phyloP scores from a whole-genome alignment of 2,329 filamentous ascomycete species.

The Fusarium tricinctum region DNA sequence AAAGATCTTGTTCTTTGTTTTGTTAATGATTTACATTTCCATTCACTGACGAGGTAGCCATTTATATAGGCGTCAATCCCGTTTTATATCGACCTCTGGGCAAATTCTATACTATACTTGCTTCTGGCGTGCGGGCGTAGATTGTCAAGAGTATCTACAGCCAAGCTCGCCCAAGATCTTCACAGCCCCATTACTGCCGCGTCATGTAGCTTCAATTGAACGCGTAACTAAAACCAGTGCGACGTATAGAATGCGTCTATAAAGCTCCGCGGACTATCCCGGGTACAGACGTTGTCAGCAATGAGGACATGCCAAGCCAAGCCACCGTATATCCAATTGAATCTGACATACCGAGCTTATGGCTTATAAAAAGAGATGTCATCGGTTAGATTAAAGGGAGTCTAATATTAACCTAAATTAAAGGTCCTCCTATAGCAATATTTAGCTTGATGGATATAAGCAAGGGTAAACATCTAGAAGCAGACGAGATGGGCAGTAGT shows the following conservation, averaged over 20 bases:
- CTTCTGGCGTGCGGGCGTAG: too few relatives aligned
- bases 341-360: too few relatives aligned
- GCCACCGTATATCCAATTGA: too few relatives aligned
- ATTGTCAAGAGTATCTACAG: too few relatives aligned
- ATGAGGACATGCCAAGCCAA: constrained; percentile 14
- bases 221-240: not conserved
- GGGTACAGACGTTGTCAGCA: not conserved
- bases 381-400: too few relatives aligned
- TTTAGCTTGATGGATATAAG: too few relatives aligned
- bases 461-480: too few relatives aligned
- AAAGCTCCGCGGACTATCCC: constrained; percentile 17
- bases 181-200: constrained; percentile 6
- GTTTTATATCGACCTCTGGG: not conserved
- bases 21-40: not conserved
- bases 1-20: not conserved
- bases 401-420: too few relatives aligned
- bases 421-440: too few relatives aligned
- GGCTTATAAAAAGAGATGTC: too few relatives aligned
- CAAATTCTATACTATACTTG: not conserved
- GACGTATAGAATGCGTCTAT: fast-evolving
- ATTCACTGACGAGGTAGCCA: fast-evolving
- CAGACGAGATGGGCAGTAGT: too few relatives aligned
- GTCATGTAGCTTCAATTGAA: not conserved
- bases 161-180: not conserved
- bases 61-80: not conserved